A percentile compares a stretch with the other conserved stretches of the same genome.
Conservation (phyloP, 2,329 filamentous ascomycete species). For the Fusarium hostae region DNA sequence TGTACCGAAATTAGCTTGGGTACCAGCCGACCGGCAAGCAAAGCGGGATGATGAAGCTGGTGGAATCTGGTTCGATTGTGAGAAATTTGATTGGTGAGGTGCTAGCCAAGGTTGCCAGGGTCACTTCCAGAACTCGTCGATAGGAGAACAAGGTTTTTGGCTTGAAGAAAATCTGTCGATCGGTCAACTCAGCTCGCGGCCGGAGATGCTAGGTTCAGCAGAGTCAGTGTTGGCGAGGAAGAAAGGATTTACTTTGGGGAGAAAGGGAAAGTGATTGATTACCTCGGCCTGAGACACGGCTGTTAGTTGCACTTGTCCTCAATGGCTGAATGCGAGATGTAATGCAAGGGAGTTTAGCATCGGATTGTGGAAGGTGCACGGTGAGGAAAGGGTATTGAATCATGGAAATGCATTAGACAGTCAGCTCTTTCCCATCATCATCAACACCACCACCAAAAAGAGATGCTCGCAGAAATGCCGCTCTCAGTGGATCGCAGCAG, state of each 20-base stretch:
- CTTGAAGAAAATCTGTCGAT: constrained; percentile 45
- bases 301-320: background rate
- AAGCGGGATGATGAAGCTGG: constrained; percentile 36
- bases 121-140: constrained; percentile 42
- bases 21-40: constrained; percentile 36
- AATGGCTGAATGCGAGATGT: background rate
- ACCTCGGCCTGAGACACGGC: background rate
- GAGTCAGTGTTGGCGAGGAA: constrained; percentile 1
- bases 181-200: constrained; percentile 28
- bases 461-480: constrained; percentile 33
- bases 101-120: constrained; percentile 29
- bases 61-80: constrained; percentile 8
- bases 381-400: constrained; percentile 11
- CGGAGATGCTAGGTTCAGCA: background rate
- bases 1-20: constrained; percentile 32
- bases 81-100: constrained; percentile 30
- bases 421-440: constrained; percentile 33
- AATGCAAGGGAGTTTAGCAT: background rate
- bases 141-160: constrained; percentile 41
- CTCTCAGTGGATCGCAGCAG: constrained; percentile 8
- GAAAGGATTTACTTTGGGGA: background rate
- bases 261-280: background rate
- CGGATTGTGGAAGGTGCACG: constrained; percentile 5
- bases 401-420: constrained; percentile 33
- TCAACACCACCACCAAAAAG: constrained; percentile 16